Evolutionary conservation across 2,329 filamentous ascomycete genomes (phyloP).

Genomic region (Epichloe typhina): DNA sequence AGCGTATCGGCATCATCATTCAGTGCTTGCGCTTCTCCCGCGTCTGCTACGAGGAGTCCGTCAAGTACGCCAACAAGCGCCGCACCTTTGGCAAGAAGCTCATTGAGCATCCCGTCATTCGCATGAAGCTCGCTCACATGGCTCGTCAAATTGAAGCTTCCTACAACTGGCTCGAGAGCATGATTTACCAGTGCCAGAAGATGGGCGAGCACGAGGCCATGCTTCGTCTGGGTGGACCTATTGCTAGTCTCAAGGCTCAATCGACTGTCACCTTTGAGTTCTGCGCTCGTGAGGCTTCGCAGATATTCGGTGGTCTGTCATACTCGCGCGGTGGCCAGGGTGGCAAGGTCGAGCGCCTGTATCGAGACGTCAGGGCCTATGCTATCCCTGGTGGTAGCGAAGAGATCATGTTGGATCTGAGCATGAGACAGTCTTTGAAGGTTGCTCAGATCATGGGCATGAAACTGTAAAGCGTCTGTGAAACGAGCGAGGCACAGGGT

Average conservation of each 20-base stretch:
- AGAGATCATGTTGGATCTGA: conserved; percentile 97
- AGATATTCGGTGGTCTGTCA: conserved; percentile 91
- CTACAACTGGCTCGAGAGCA: conserved; percentile 93
- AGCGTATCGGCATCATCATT: conserved; percentile 97
- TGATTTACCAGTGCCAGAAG: conserved; percentile 83
- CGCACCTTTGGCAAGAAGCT: conserved; percentile 93
- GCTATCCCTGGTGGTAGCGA: conserved; percentile 91
- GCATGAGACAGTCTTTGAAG: conserved; percentile 77
- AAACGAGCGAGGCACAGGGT: neutral
- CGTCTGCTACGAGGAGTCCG: conserved; percentile 90
- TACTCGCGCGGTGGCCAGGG: conserved; percentile 92
- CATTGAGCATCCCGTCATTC: conserved; percentile 93
- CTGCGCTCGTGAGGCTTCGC: conserved; percentile 87
- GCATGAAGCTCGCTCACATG: conserved; percentile 97
- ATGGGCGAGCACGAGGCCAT: conserved; percentile 95
- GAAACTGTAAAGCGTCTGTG: conserved; percentile 58
- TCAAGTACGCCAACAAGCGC: conserved; percentile 96
- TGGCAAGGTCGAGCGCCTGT: conserved; percentile 86
- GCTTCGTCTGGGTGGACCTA: conserved; percentile 87
- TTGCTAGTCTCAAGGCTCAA: conserved; percentile 89
- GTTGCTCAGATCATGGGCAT: conserved; percentile 88
- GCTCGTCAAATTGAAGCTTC: conserved; percentile 92
- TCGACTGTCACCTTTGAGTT: conserved; percentile 92
- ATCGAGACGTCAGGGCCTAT: conserved; percentile 90
- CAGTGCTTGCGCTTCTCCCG: conserved; percentile 91